phyloP scores from a whole-genome alignment of 345 rosid genomes.

The Syzygium aromaticum region DNA sequence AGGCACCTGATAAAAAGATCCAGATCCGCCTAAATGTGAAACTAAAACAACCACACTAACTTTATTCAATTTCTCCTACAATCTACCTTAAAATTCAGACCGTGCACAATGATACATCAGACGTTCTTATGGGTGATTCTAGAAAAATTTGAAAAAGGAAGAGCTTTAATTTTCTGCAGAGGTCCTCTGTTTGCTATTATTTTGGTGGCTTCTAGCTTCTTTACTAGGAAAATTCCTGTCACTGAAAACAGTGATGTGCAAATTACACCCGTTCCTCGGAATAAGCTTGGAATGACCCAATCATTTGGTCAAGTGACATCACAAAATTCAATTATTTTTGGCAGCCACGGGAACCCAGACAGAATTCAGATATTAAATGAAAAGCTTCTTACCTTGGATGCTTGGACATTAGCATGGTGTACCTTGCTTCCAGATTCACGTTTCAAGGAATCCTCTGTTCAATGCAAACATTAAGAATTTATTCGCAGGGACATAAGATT shows the following conservation, averaged over 20 bases:
- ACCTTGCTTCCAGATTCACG: constrained; percentile 94
- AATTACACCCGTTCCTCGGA: background rate
- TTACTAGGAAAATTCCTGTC: background rate
- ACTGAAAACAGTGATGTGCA: background rate
- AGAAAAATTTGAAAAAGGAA: background rate
- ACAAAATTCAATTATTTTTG: background rate
- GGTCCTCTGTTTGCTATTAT: background rate
- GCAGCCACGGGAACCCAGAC: background rate
- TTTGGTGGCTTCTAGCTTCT: background rate
- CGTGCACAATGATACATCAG: background rate
- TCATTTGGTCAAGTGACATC: background rate
- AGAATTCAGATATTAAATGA: background rate
- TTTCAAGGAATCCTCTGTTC: constrained; percentile 84
- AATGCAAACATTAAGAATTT: constrained; percentile 2
- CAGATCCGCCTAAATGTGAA: background rate
- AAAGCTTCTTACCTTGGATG: constrained; percentile 48
- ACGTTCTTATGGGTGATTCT: background rate
- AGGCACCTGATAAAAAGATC: background rate
- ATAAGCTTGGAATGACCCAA: background rate
- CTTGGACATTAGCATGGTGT: constrained; percentile 86
- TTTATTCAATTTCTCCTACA: background rate
- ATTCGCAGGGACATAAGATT: background rate
- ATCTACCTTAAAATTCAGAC: background rate
- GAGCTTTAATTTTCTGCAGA: background rate
- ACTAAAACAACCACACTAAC: background rate